Percentiles rank a stretch among this genome's conserved stretches.
Evolutionary conservation across 2,329 filamentous ascomycete species (phyloP).

Genomic region (Colletotrichum lini): DNA sequence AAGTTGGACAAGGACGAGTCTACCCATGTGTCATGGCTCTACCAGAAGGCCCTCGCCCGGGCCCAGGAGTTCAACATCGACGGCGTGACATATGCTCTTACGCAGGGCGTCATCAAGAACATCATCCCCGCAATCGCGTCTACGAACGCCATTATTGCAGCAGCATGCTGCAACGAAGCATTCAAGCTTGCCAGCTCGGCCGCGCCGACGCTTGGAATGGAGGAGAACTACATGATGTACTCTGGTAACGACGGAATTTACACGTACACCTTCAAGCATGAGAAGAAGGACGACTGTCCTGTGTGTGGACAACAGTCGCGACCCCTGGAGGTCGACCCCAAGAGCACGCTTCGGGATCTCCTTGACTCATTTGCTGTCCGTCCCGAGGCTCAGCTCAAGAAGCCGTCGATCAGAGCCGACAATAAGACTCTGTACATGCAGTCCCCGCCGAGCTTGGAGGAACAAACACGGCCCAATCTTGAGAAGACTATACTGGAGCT

Average conservation of each 20-base stretch:
- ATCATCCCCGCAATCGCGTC: slow-evolving; percentile 99
- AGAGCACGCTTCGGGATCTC: slow-evolving; percentile 84
- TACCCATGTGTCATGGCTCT: slow-evolving; percentile 98
- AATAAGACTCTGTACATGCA: slow-evolving; percentile 93
- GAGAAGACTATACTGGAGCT: slow-evolving; percentile 83
- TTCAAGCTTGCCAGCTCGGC: slow-evolving; percentile 91
- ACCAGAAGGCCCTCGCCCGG: slow-evolving; percentile 84
- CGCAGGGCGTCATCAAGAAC: slow-evolving; percentile 98
- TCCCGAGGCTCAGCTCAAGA: slow-evolving; percentile 94
- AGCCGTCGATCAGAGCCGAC: slow-evolving; percentile 85
- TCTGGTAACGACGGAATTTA: slow-evolving; percentile 96
- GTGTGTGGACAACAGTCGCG: slow-evolving; percentile 91
- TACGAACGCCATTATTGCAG: slow-evolving; percentile 96
- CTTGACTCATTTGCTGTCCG: slow-evolving; percentile 86
- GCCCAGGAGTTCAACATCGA: slow-evolving; percentile 91
- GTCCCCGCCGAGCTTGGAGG: slow-evolving; percentile 83
- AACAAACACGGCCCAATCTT: slow-evolving; percentile 87
- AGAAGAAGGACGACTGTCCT: slow-evolving; percentile 94
- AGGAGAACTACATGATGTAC: slow-evolving; percentile 99
- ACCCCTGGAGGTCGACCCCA: slow-evolving; percentile 78
- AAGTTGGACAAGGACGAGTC: slow-evolving; percentile 95
- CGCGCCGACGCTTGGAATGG: slow-evolving; percentile 83
- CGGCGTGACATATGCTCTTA: slow-evolving; percentile 95
- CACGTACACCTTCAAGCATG: slow-evolving; percentile 96
- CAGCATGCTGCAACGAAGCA: slow-evolving; percentile 95